phyloP scores from a whole-genome alignment of 2,329 filamentous ascomycete species.

The Teratosphaeria epicoccoides region DNA sequence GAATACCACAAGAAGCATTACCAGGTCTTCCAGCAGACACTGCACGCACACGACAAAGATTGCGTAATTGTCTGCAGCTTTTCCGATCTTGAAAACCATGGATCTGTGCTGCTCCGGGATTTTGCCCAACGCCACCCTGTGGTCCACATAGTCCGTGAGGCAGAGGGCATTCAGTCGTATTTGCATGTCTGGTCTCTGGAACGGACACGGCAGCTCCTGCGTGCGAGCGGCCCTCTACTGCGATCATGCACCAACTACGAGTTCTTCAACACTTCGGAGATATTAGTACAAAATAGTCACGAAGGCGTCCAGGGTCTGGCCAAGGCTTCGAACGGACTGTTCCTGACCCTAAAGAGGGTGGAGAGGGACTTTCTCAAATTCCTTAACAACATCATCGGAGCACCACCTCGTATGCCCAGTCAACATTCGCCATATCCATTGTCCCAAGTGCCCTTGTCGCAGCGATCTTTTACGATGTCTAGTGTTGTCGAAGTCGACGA shows the following conservation, averaged over 20 bases:
- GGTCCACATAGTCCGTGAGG: constrained; percentile 58
- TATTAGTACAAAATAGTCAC: constrained; percentile 4
- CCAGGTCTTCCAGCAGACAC: constrained; percentile 49
- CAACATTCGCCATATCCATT: constrained; percentile 56
- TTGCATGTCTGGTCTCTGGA: constrained; percentile 43
- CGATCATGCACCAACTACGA: constrained; percentile 61
- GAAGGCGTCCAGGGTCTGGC: constrained; percentile 21
- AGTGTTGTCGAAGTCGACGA: constrained; percentile 51
- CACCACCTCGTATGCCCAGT: constrained; percentile 42
- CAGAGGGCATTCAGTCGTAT: constrained; percentile 53
- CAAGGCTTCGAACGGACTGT: constrained; percentile 37
- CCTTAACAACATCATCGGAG: constrained; percentile 49
- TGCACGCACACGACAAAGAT: constrained; percentile 48
- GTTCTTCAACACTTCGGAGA: constrained; percentile 63
- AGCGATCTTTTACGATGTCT: constrained; percentile 56
- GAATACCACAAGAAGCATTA: constrained; percentile 56
- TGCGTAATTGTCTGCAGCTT: constrained; percentile 63
- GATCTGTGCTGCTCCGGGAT: constrained; percentile 49
- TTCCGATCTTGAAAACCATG: constrained; percentile 55
- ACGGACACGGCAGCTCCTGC: constrained; percentile 49
- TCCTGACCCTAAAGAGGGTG: constrained; percentile 56
- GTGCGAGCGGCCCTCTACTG: constrained; percentile 48
- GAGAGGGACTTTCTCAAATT: constrained; percentile 62
- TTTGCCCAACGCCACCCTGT: constrained; percentile 58
- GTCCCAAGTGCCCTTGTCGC: constrained; percentile 49